phyloP scores from a whole-genome alignment of 208 protist genomes.

The Vickermania spadyakhi region DNA sequence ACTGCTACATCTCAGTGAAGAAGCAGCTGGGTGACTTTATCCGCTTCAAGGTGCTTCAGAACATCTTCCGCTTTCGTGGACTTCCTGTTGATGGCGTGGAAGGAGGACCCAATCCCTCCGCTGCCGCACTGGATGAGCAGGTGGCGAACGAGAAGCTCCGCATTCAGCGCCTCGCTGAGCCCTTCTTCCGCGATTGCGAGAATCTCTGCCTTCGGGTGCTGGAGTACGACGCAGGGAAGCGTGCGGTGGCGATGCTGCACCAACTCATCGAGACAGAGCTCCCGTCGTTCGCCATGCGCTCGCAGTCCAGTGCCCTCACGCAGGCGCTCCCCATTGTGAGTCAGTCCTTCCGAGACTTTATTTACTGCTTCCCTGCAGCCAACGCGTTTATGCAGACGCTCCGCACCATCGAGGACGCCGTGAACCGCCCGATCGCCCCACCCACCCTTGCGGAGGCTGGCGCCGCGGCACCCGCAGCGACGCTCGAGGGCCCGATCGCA shows the following conservation, averaged over 20 bases:
- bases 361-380: constrained; percentile 65
- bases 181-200: constrained; percentile 27
- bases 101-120: constrained; percentile 37
- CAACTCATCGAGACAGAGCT: not conserved
- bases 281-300: not conserved
- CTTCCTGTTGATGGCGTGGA: constrained; percentile 14
- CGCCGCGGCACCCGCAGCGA: not conserved
- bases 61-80: constrained; percentile 8
- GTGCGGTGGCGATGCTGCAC: constrained; percentile 51
- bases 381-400: constrained; percentile 50
- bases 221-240: constrained; percentile 89
- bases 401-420: constrained; percentile 59
- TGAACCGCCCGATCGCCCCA: constrained; percentile 2
- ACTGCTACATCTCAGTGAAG: constrained; percentile 12
- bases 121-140: constrained; percentile 36
- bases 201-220: constrained; percentile 70
- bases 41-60: not conserved
- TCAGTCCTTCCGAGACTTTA: constrained; percentile 93
- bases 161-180: not conserved
- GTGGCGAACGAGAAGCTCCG: constrained; percentile 20
- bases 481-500: not conserved
- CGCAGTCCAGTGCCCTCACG: not conserved
- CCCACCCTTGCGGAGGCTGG: not conserved
- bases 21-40: not conserved
- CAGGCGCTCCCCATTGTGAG: not conserved